Evolutionary conservation across 2,329 filamentous ascomycete genomes (phyloP), one percentile per base, ranked within the genome.

Genomic region (Exutisphaerella laricina): DNA sequence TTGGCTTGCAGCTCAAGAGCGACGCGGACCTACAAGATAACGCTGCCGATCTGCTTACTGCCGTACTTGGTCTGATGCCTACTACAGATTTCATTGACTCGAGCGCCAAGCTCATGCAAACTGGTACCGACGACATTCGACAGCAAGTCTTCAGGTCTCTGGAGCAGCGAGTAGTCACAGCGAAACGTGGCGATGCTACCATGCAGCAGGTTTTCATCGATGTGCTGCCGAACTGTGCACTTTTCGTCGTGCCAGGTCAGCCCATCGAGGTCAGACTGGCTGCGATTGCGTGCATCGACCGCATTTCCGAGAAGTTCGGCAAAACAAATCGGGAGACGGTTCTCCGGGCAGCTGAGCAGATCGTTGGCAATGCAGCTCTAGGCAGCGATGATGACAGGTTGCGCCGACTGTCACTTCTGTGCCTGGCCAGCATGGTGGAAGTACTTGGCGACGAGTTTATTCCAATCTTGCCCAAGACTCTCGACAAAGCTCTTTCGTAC

Each of bases 271-370:
- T 92, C 63, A 88, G 90, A 66, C 83, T 88, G 57, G 88, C 86
- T 8, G 86, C 89, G 1, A 82, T 98, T 49, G 81, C 82, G 25
- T 97, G 90, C 56, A 83, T 97, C 32, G 89, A 96, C 67, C 86
- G 87, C 64, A 94, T 98, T 50, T 79, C 86, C 2, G 89, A 96
- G 66, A 90, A 90, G 63, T 97, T 95, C 62, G 94, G 92, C 54
- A 94, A 92, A 71, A 94, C 89, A 63, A 86, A 95, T 58, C 74
- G 84, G 1, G 79, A 84, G 53, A 82, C 80, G 32, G 84, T 95
- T 32, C 74, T 84, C 18, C 77, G 78, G 4, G 84, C 88, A 4
- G 87, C 88, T 4, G 73, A 80, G 46, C 84, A 83, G 1, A 84
- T 98, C 56, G 81, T 85, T 26, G 81, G 88, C 30, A 70, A 80